Base-by-base conservation (phyloP, 495 filamentous ascomycete genomes). In the Hypoxylon crocopeplum region DNA sequence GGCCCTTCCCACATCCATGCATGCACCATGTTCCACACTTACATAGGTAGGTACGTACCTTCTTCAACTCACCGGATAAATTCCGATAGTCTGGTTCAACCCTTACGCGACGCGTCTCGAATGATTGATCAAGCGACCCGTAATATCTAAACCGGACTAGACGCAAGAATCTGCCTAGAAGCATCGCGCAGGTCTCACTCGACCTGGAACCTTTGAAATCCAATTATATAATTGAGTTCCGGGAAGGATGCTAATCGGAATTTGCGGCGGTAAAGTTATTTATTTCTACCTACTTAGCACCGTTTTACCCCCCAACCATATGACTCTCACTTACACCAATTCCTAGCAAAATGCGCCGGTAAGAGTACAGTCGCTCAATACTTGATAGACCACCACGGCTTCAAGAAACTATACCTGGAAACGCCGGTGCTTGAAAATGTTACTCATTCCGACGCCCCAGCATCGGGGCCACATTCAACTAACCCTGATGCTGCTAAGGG, bases 301-400 rank as follows among this genome's bases (percentile, higher is more conserved):
- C 50, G 24, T 30, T 19, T 17, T 39, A 5, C 33, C 47, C 29
- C 47, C 21, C 34, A 30, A 56, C 50, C 45, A 58, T 57, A 36
- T n/a, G 34, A 27, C 5, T 19, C 45, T 42, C 42, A 27, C 67
- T 71, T 16, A 68, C 63, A 58, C 19, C 64, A 48, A 40, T 37
- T 41, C 32, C 45, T 66, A 95, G 93, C 88, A 51, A 91, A 96
- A 51, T 97, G 91, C 72, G 86, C 93, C 24, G 94, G 94, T 55
- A 97, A 96, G 74, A 84, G 85, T 64, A 88, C 91, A 10, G 86
- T 97, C 37, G 91, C 92, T 40, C 78, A 88, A 24, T 96, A 93
- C 67, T 82, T 98, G 10, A 82, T 90, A 53, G 75, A 88, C 20
- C 77, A 89, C 33, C 85, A 96, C 68, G 87, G 81, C 20, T 98